Evolutionary conservation across 257 asterid genomes (phyloP), one percentile per base, ranked within the genome.

Genomic region (Anisodus acutangulus): DNA sequence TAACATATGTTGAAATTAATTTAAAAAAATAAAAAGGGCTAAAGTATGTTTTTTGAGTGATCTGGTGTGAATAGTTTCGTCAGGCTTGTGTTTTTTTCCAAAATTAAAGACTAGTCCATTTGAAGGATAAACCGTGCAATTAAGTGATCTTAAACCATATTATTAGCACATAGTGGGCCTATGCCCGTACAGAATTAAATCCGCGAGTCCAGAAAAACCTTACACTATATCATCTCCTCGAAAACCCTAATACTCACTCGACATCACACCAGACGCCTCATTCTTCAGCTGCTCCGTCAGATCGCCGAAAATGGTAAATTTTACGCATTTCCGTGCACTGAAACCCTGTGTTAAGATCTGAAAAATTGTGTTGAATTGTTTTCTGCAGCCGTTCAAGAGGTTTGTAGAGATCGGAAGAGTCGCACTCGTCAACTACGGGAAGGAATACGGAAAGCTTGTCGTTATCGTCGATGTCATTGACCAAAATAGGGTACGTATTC

Each of bases 341-440:
- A 58, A 9, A 9, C 74, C 53, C n/a, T 3, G 53, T 16, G 13
- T 57, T 37, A 7, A 17, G 26, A 47, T 17, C 7, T 31, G 84
- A 6, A 67, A 59, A 4, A 37, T 17, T 43, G 41, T 49, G 16
- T 64, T 85, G 79, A 54, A 35, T 59, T 37, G 39, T 9, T 67
- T 84, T 54, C 26, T 87, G 81, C 71, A 95, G 98, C 98, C 97
- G 89, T 95, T 95, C 94, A 95, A 95, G 95, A 92, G 98, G 90
- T 95, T 88, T 88, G 98, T 95, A 62, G 97, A 95, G 93, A 92
- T 93, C 84, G 98, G 98, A 76, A 88, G 98, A 85, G 98, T 95
- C 4, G 98, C 95, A 57, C 96, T 95, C 31, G 93, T 95, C 88
- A 95, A 95, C 88, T 95, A 91, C 86, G 98, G 98, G 10, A 88